Base-by-base conservation (phyloP, 177 flowering plant species). In the Vitis hybrid region DNA sequence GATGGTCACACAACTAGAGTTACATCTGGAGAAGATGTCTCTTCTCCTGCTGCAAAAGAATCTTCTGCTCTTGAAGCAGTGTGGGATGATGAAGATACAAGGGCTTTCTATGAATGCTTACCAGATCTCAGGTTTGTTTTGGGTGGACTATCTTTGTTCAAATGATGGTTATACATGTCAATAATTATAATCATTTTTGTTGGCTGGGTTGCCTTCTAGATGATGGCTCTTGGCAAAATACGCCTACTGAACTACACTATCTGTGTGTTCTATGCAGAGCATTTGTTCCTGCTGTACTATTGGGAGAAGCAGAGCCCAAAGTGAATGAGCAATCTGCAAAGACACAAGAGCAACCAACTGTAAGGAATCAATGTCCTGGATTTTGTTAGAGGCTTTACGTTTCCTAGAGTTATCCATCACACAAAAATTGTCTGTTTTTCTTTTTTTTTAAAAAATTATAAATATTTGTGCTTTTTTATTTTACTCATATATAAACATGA, bases 21-120 rank as follows among this genome's bases (percentile, higher is more conserved):
- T 65, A 86, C 90, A 50, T 76, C 84, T 56, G 98, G 98, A 69
- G 98, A 91, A 65, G 99, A 91, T 78, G 78, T 78, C 65, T 82
- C 88, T 55, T 86, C 93, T 74, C 79, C 92, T 76, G 85, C 84
- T 77, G 70, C 81, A 45, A 95, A 91, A 80, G 99, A 95, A 64
- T 71, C 88, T 75, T 81, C 97, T 66, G 78, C 67, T 60, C 64
- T 82, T 51, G 99, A 93, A 83, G 86, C 98, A 67, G 64, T 93
- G 34, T 95, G 99, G 99, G 99, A 95, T 80, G 99, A 95, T 78
- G 98, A 95, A 77, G 98, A 95, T 75, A 91, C 97, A 12, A 88
- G 88, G 79, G 88, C 96, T 48, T 95, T 95, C 76, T 95, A 95
- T 81, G 99, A 95, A 74, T 86, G 92, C 83, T 82, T 95, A 71